Percentiles rank a stretch among this genome's conserved stretches.
Evolutionary conservation across 148 eudicot genomes (phyloP).

Genomic region (Dianthus caryophyllus): DNA sequence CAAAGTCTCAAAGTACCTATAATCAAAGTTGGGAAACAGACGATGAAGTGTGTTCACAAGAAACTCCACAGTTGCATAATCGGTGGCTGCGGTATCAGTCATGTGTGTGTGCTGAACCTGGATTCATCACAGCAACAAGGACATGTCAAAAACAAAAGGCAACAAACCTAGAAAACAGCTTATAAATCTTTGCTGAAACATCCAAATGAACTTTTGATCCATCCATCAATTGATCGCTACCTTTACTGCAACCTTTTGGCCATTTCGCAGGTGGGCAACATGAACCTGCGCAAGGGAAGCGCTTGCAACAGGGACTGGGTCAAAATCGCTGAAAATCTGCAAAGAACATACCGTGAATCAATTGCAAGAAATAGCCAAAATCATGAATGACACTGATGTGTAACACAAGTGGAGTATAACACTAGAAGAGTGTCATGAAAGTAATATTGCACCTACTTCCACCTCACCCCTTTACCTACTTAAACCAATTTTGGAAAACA

Average conservation of each 20-base stretch:
- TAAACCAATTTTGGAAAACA: no score
- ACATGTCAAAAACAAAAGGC: constrained; percentile 11
- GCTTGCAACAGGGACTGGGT: constrained; percentile 96
- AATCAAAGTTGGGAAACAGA: constrained; percentile 83
- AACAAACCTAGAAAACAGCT: constrained; percentile 6
- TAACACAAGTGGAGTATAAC: neutral
- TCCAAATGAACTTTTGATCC: constrained; percentile 10
- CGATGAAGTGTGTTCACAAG: constrained; percentile 76
- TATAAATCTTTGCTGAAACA: constrained; percentile 1
- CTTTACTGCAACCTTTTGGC: constrained; percentile 98
- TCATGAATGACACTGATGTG: neutral
- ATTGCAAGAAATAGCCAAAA: neutral
- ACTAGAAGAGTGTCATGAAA: neutral
- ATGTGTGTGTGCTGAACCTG: constrained; percentile 98
- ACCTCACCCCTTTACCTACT: no score
- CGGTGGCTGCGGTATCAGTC: constrained; percentile 99
- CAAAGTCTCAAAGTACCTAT: constrained; percentile 67
- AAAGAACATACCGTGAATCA: constrained; percentile 22
- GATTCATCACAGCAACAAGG: constrained; percentile 17
- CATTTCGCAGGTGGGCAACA: constrained; percentile 66
- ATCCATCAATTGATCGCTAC: constrained; percentile 32
- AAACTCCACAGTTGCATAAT: constrained; percentile 89
- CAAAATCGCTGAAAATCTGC: constrained; percentile 82
- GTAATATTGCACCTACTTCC: no score
- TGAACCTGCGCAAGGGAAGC: constrained; percentile 99